Evolutionary conservation across 1,139 yeast genomes (phyloP), one percentile per base, ranked within the genome.

Genomic region (Yamadazyma membranifaciens): DNA sequence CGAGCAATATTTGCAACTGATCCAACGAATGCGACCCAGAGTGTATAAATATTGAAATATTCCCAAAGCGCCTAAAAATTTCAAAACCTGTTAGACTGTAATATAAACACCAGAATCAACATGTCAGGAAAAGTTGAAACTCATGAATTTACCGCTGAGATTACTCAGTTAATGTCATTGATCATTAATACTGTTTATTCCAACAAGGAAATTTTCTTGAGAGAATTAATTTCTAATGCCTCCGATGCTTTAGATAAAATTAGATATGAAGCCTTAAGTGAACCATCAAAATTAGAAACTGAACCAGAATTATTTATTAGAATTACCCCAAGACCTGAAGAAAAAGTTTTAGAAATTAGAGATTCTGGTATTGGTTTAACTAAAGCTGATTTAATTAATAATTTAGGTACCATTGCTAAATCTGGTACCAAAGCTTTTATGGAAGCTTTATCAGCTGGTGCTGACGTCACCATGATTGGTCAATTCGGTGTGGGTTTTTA

Each of bases 401-500:
- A 94, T 79, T 87, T 94, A 73, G 99, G 99, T 84, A 92, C 98
- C 55, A 94, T 94, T 66, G 98, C 99, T 65, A 94, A 92, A 78
- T 94, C 98, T 54, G 99, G 98, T 76, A 94, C 99, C 61, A 94
- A 94, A 79, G 87, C 95, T 55, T 94, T 94, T 70, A 92, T 94
- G 98, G 98, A 94, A 76, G 98, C 98, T 55, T 81, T 92, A 56
- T 84, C 96, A 55, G 97, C 97, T 54, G 99, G 99, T 76, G 98
- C 98, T 52, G 99, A 94, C 71, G 97, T 94, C 53, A 89, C 98
- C 53, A 94, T 94, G 98, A 94, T 94, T 76, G 99, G 99, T 81
- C 98, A 94, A 77, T 94, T 94, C 78, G 99, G 99, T 88, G 98
- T 94, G 60, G 99, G 99, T 82, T 94, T 94, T 92, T 94, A 94